These are phyloP conservation scores for Pneumocystis murina DNA, from an alignment of 1,139 yeast genomes.

Conservation along the genomic window DNA sequence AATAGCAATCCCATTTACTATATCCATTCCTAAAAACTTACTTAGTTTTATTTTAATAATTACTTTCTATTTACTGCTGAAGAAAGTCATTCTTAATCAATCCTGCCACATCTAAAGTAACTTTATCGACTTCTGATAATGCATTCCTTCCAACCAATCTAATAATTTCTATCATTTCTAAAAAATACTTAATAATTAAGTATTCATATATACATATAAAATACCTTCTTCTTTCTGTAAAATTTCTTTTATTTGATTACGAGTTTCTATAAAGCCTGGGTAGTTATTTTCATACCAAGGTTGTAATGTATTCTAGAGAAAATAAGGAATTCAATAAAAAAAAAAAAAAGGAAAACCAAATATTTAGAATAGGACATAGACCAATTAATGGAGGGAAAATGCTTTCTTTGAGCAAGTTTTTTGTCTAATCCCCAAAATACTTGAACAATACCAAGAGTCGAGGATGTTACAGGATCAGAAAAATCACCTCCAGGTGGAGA, in stretches of 20 bases:
- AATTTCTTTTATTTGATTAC: slow-evolving; percentile 86
- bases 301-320: slow-evolving; percentile 53
- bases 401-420: slow-evolving; percentile 97
- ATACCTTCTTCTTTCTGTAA: slow-evolving; percentile 73
- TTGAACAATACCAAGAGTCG: slow-evolving; percentile 96
- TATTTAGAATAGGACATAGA: slow-evolving; percentile 92
- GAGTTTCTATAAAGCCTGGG: slow-evolving; percentile 80
- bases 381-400: slow-evolving; percentile 97
- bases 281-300: slow-evolving; percentile 73
- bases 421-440: slow-evolving; percentile 99
- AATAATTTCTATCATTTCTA: slow-evolving; percentile 76
- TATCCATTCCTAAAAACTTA: slow-evolving; percentile 49
- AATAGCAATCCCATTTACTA: slow-evolving; percentile 93
- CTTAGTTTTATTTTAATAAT: neutral
- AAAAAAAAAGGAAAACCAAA: slow-evolving; percentile 11
- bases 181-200: neutral
- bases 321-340: neutral
- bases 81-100: slow-evolving; percentile 93
- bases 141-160: slow-evolving; percentile 98
- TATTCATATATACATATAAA: neutral
- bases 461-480: slow-evolving; percentile 97
- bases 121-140: slow-evolving; percentile 87
- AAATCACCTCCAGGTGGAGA: slow-evolving; percentile 99
- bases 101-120: slow-evolving; percentile 81
- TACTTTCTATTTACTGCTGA: slow-evolving; percentile 44